A percentile compares a stretch with the other conserved stretches of the same genome.
phyloP scores from a whole-genome alignment of 495 filamentous ascomycete species.

The Aspergillus heteromorphus region DNA sequence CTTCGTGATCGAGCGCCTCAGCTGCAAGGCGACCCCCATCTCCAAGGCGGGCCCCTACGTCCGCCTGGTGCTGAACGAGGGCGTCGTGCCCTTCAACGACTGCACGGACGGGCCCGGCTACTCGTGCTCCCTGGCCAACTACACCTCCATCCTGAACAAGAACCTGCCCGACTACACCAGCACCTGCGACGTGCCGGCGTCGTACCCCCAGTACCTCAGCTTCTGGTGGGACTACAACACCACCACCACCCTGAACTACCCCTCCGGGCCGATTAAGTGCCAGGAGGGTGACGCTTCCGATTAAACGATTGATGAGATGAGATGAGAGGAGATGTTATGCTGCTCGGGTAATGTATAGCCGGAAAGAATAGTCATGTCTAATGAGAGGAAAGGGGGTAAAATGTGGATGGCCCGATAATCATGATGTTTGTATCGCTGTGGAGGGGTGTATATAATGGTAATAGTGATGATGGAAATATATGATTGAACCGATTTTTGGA shows the following conservation, averaged over 20 bases:
- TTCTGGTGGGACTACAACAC: constrained; percentile 11
- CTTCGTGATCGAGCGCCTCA: neutral
- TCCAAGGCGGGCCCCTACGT: neutral
- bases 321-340: neutral
- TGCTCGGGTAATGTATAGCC: neutral
- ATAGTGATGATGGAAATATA: neutral
- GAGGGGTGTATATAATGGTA: neutral
- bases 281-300: neutral
- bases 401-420: neutral
- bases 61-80: constrained; percentile 1
- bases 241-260: neutral
- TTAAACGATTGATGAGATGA: neutral
- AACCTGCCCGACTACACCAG: neutral
- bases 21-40: neutral
- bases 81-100: neutral
- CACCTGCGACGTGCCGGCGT: neutral
- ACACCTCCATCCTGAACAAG: neutral
- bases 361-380: no score
- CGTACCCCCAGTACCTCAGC: constrained; percentile 4
- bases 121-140: neutral
- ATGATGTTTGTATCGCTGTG: neutral
- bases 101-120: neutral
- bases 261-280: neutral
- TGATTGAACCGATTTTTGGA: neutral
- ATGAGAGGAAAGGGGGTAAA: no score